phyloP scores from a whole-genome alignment of 1,284 basidiomycete species.

The Trametes versicolor region DNA sequence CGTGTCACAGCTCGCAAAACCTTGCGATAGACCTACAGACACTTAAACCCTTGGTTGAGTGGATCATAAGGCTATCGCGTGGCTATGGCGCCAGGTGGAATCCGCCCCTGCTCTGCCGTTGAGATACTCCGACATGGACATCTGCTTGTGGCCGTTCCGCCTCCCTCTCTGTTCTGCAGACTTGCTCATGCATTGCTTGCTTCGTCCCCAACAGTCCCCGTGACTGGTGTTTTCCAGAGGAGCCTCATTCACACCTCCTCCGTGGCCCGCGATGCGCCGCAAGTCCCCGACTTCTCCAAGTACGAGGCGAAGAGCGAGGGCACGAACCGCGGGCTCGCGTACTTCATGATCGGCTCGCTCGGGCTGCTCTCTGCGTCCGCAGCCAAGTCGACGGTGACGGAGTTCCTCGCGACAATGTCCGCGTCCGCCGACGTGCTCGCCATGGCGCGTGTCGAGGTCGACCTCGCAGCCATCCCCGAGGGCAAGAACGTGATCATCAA shows the following conservation, averaged over 20 bases:
- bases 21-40: too few relatives aligned
- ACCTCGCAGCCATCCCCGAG: conserved; percentile 92
- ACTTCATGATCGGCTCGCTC: conserved; percentile 98
- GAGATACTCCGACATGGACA: not conserved
- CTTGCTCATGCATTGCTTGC: conserved; percentile 25
- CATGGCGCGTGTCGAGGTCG: conserved; percentile 97
- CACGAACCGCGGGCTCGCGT: conserved; percentile 88
- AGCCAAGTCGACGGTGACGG: conserved; percentile 94
- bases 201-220: conserved; percentile 48
- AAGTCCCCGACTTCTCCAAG: conserved; percentile 89
- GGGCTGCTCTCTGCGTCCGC: conserved; percentile 94
- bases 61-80: too few relatives aligned
- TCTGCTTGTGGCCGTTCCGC: not conserved
- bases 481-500: conserved; percentile 99
- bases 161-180: not conserved
- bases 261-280: conserved; percentile 67
- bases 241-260: conserved; percentile 82
- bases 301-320: conserved; percentile 82
- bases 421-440: conserved; percentile 99
- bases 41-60: too few relatives aligned
- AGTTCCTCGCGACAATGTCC: conserved; percentile 96
- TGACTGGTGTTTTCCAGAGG: conserved; percentile 67
- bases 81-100: too few relatives aligned
- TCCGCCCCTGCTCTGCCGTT: too few relatives aligned
- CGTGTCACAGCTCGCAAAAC: too few relatives aligned